Conservation (phyloP, 768 basidiomycete species). For the Naematelia aurantialba region DNA sequence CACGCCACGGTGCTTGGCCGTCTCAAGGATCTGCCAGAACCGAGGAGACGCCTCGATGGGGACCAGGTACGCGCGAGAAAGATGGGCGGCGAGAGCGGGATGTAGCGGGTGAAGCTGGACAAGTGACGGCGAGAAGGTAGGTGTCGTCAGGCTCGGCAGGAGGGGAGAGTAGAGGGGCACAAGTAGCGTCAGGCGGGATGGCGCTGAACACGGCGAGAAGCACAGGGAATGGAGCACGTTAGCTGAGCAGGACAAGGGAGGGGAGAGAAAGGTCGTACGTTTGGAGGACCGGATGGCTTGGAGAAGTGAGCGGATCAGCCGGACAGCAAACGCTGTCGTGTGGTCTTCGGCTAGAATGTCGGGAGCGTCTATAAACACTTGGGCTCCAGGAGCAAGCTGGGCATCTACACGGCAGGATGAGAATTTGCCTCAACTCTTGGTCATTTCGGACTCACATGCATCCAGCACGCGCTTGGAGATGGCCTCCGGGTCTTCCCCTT, state of each 20-base stretch:
- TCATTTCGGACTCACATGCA: slow-evolving; percentile 27
- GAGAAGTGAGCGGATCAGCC: slow-evolving; percentile 27
- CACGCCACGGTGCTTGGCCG: slow-evolving; percentile 59
- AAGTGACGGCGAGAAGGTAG: slow-evolving; percentile 32
- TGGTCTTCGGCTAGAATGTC: slow-evolving; percentile 45
- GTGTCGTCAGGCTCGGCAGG: slow-evolving; percentile 25
- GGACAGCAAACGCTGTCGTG: slow-evolving; percentile 13
- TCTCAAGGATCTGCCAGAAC: slow-evolving; percentile 78
- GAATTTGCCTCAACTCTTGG: too few relatives aligned
- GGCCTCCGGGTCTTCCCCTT: slow-evolving; percentile 3
- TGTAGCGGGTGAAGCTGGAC: slow-evolving; percentile 58
- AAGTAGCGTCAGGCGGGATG: slow-evolving; percentile 38
- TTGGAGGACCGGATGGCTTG: slow-evolving; percentile 25
- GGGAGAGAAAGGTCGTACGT: slow-evolving; percentile 17
- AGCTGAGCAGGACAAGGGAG: not conserved
- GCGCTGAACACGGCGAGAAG: slow-evolving; percentile 24
- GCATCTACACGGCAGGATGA: slow-evolving; percentile 2
- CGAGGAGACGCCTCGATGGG: slow-evolving; percentile 67
- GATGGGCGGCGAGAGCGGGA: slow-evolving; percentile 62
- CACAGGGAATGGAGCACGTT: too few relatives aligned
- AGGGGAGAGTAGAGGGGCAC: slow-evolving; percentile 24
- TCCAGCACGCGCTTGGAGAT: slow-evolving; percentile 13
- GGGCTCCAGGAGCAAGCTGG: slow-evolving; percentile 15
- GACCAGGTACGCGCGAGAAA: slow-evolving; percentile 68
- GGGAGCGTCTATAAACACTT: slow-evolving; percentile 43